phyloP scores from a whole-genome alignment of 176 grass and related monocot genomes.

The Thalia dealbata region DNA sequence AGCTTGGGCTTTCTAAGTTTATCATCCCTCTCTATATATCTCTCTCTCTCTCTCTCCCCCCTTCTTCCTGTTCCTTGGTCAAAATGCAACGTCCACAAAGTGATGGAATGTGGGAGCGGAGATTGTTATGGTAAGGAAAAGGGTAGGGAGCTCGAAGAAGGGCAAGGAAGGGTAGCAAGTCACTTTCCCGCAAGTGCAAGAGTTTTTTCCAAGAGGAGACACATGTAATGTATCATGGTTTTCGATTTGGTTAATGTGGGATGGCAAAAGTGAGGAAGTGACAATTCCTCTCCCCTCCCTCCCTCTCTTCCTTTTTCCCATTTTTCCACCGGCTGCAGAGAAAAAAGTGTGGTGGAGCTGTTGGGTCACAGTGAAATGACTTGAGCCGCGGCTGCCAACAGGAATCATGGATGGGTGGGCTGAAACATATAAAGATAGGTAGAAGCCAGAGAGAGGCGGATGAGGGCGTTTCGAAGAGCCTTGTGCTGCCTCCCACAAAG shows the following conservation, averaged over 20 bases:
- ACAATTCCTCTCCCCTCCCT: neutral
- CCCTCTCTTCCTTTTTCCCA: neutral
- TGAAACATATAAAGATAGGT: neutral
- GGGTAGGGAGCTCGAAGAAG: neutral
- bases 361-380: constrained; percentile 1
- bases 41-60: no score
- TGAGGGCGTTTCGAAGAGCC: neutral
- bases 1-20: neutral
- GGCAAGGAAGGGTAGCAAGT: neutral
- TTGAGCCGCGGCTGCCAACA: neutral
- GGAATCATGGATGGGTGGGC: constrained; percentile 1
- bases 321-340: neutral
- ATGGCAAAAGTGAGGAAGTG: neutral
- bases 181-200: neutral
- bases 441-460: neutral
- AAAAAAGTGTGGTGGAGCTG: constrained; percentile 7
- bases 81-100: neutral
- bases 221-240: constrained; percentile 8
- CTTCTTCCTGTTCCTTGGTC: neutral
- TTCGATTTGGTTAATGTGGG: constrained; percentile 29
- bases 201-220: neutral
- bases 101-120: neutral
- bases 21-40: no score
- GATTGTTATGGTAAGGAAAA: neutral
- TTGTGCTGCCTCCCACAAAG: neutral